Base-by-base conservation (phyloP, 257 asterid genomes). In the Salvia hispanica region DNA sequence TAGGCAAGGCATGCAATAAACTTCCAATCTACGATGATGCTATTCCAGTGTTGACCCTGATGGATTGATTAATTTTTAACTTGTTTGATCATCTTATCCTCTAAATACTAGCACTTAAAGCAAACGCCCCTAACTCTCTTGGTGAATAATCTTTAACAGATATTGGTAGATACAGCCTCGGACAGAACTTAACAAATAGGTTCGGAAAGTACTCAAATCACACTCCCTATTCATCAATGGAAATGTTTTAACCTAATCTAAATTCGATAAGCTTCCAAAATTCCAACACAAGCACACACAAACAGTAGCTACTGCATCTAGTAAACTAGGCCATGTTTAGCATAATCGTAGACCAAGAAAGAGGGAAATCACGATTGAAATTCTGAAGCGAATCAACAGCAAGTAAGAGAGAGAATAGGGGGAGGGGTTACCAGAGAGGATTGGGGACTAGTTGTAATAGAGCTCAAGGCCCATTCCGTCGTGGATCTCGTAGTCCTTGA, bases 401-500 rank as follows among this genome's bases (percentile, higher is more conserved):
- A 6, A 18, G 14, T 47, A 4, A 48, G 37, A 14, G 37, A 14
- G 45, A 45, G 33, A 15, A 37, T 37, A 43, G 13, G 3, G 21
- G 6, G 46, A 25, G 57, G 15, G 46, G 11, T 54, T 54, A 54
- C 28, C 6, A 34, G 39, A 3, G 44, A 28, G 56, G 52, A 62
- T 4, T 3, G 39, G 3, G 63, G 43, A 67, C 60, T 65, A 86
- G 77, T 84, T 88, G 84, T 88, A 88, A 87, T 88, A 88, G 80
- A 84, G 93, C 81, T 88, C 95, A 80, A 88, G 93, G 43, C 95
- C 95, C 95, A 88, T 88, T 77, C 95, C 95, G 72, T 88, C 95
- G 34, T 85, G 95, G 75, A 88, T 84, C 77, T 88, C 95, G 71
- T 88, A 88, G 62, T 85, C 95, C 85, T 67, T 79, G 69, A 88